These are phyloP conservation scores for Magnolia kwangsiensis DNA, from an alignment of 164 flowering plant species.

Conservation along the genomic window DNA sequence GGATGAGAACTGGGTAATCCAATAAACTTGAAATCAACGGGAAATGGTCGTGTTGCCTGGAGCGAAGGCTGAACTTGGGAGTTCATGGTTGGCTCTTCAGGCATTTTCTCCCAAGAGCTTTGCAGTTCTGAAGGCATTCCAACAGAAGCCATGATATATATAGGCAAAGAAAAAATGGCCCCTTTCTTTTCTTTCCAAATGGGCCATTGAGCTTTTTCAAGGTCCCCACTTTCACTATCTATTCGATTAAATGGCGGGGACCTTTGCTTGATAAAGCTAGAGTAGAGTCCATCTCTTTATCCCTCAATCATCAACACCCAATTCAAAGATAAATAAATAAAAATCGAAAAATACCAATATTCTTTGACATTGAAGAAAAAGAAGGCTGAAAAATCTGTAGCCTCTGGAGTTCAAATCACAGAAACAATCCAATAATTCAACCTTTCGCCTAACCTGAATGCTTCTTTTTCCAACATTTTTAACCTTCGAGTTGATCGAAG, in stretches of 20 bases:
- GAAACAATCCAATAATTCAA: no score
- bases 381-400: no score
- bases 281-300: background rate
- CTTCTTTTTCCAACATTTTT: no score
- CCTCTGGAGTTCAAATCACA: no score
- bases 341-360: no score
- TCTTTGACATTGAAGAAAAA: no score
- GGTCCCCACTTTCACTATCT: conserved; percentile 41
- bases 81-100: conserved; percentile 20
- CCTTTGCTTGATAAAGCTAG: background rate
- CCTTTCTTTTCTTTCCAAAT: conserved; percentile 17
- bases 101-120: conserved; percentile 25
- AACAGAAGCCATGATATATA: conserved; percentile 19
- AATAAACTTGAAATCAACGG: conserved; percentile 40
- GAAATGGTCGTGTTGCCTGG: conserved; percentile 49
- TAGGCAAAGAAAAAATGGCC: conserved; percentile 8
- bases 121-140: conserved; percentile 15
- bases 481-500: no score
- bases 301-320: background rate
- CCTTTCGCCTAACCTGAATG: no score
- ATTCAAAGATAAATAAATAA: background rate
- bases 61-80: conserved; percentile 29
- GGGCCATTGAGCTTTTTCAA: conserved; percentile 28
- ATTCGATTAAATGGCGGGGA: conserved; percentile 11
- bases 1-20: conserved; percentile 25